Evolutionary conservation across 2,329 filamentous ascomycete species (phyloP).

Genomic region (Mariannaea sp.): DNA sequence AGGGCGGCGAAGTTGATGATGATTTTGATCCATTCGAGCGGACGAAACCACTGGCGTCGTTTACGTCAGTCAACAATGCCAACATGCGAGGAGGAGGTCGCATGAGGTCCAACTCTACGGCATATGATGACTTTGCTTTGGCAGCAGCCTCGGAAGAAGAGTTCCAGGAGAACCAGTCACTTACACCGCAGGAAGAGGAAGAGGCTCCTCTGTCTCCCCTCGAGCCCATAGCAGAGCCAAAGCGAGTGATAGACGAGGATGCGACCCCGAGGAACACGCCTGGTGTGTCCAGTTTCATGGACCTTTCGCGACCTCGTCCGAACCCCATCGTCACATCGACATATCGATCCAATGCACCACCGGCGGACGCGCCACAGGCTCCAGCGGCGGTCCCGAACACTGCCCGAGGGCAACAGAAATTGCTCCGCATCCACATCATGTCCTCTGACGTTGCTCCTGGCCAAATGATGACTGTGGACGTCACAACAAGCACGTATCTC

Average conservation of each 20-base stretch:
- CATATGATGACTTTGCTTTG: constrained; percentile 82
- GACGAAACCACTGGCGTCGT: constrained; percentile 74
- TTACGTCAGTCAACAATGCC: constrained; percentile 82
- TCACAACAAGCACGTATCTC: constrained; percentile 82
- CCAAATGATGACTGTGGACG: constrained; percentile 74
- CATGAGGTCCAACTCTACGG: constrained; percentile 71
- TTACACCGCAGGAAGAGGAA: constrained; percentile 70
- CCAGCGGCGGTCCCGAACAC: constrained; percentile 50
- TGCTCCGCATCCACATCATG: constrained; percentile 73
- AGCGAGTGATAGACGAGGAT: constrained; percentile 30
- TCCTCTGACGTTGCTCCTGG: constrained; percentile 71
- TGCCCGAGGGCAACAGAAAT: constrained; percentile 68
- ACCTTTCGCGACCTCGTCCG: constrained; percentile 45
- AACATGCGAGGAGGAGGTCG: constrained; percentile 67
- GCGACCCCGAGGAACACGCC: constrained; percentile 37
- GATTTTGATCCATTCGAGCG: constrained; percentile 81
- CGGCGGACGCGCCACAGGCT: constrained; percentile 62
- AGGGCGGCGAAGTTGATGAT: constrained; percentile 83
- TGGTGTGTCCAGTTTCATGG: constrained; percentile 38
- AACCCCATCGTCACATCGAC: constrained; percentile 68
- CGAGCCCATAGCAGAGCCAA: constrained; percentile 44
- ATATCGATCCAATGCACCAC: constrained; percentile 57
- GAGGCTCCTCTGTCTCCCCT: constrained; percentile 33
- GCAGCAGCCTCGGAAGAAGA: constrained; percentile 72
- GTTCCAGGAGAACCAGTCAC: constrained; percentile 69